Percentiles rank a stretch among this genome's conserved stretches.
These are phyloP conservation scores for Globisporangium mamillatum DNA, from an alignment of 352 stramenopile genomes.

Conservation along the genomic window DNA sequence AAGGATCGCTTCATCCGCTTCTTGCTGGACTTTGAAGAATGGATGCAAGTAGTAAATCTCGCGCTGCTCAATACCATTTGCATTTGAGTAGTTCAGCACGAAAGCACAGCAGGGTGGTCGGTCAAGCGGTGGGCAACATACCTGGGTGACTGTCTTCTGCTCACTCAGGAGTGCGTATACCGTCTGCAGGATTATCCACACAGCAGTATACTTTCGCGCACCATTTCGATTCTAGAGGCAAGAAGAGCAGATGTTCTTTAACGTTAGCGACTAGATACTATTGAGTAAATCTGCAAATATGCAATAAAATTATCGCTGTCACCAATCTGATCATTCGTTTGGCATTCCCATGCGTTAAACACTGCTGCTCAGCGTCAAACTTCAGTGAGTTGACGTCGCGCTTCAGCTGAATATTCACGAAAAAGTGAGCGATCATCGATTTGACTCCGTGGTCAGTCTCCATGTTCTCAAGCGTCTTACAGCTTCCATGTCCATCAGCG, in stretches of 20 bases:
- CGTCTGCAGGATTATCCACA: slow-evolving; percentile 82
- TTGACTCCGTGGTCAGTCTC: background rate
- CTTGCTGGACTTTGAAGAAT: slow-evolving; percentile 76
- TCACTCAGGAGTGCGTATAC: slow-evolving; percentile 64
- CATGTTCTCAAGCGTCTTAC: slow-evolving; percentile 24
- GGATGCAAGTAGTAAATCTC: slow-evolving; percentile 86
- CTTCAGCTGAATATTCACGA: slow-evolving; percentile 39
- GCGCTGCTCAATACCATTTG: slow-evolving; percentile 29
- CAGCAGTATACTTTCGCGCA: slow-evolving; percentile 76
- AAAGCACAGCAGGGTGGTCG: background rate
- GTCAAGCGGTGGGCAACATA: slow-evolving; percentile 14
- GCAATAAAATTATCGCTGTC: background rate
- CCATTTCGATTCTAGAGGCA: slow-evolving; percentile 40
- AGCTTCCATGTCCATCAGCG: slow-evolving; percentile 52
- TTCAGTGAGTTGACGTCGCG: slow-evolving; percentile 47
- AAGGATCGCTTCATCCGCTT: slow-evolving; percentile 84
- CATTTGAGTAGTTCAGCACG: background rate
- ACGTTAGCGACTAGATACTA: background rate
- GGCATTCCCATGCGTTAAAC: slow-evolving; percentile 51
- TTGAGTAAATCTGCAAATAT: background rate
- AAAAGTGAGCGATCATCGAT: background rate
- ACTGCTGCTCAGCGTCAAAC: slow-evolving; percentile 56
- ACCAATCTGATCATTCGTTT: slow-evolving; percentile 66
- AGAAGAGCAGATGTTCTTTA: background rate
- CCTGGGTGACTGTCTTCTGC: slow-evolving; percentile 83